phyloP scores from a whole-genome alignment of 208 protist species.

The Acanthamoeba divionensis region DNA sequence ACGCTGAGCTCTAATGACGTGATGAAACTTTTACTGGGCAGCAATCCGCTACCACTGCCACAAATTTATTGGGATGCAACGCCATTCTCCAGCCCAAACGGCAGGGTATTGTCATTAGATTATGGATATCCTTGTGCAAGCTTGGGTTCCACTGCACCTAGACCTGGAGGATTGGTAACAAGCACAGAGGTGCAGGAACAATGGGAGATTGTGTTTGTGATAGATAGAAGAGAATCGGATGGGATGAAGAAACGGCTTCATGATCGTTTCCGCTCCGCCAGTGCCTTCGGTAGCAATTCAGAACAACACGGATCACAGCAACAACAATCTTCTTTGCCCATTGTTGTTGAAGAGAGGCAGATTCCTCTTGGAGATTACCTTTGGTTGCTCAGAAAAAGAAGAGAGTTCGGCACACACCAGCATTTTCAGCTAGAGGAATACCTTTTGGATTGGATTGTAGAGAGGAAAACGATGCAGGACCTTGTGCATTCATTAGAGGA shows the following conservation, averaged over 20 bases:
- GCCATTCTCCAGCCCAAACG: too few species aligned
- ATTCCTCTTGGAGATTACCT: not conserved
- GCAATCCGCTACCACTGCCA: too few species aligned
- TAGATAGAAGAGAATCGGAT: not conserved
- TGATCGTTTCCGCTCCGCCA: not conserved
- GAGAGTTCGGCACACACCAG: not conserved
- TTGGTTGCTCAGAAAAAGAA: not conserved
- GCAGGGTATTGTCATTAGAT: too few species aligned
- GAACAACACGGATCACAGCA: not conserved
- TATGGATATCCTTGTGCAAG: too few species aligned
- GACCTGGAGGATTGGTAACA: too few species aligned
- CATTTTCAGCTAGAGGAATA: not conserved
- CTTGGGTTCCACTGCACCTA: too few species aligned
- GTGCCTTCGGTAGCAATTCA: not conserved
- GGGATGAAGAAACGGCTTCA: too few species aligned
- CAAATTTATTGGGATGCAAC: too few species aligned
- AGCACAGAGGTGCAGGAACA: too few species aligned
- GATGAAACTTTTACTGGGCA: too few species aligned
- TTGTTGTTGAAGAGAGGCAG: not conserved
- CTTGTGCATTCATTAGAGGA: not conserved
- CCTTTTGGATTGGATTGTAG: constrained; percentile 7
- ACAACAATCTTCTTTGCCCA: not conserved
- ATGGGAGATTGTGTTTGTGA: not conserved
- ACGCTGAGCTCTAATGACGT: too few species aligned
- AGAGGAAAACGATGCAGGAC: constrained; percentile 7